Base-by-base conservation (phyloP, 306 rosid species). In the Vigna unguiculata region DNA sequence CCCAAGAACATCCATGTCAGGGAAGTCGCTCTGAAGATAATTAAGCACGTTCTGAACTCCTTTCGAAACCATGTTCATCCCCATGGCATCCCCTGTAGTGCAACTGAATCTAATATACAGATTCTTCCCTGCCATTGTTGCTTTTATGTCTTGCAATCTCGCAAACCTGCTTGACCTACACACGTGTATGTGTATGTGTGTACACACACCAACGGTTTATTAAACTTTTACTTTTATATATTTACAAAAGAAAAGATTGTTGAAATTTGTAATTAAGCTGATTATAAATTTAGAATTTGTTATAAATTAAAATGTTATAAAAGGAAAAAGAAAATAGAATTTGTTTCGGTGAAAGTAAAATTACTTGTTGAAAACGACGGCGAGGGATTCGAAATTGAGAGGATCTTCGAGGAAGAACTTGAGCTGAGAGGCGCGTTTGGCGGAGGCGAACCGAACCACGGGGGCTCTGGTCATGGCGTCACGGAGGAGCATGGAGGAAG, bases 11-110 rank as follows among this genome's bases (percentile, higher is more conserved):
- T 94, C 98, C 98, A 94, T 92, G 85, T 94, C 98, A 3, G 96
- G 85, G 76, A 90, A 94, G 47, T 89, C 93, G 0, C 5, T 64
- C 72, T 88, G 95, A 72, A 92, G 97, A 69, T 70, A 89, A 53
- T 85, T 85, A 46, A 94, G 84, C 24, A 92, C 95, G 51, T 94
- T 90, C 58, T 94, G 97, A 0, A 94, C 98, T 0, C 97, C 97
- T 81, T 94, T 94, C 0, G 98, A 94, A 8, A 94, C 88, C 98
- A 94, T 94, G 85, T 94, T 94, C 98, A 94, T 94, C 22, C 98
- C 98, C 98, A 94, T 94, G 10, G 98, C 98, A 25, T 94, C 98
- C 3, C 97, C 98, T 0, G 98, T 94, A 77, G 88, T 80, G 83
- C 96, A 94, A 14, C 76, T 47, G 83, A 94, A 94, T 77, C 98